Base-by-base conservation (phyloP, 768 basidiomycete species). In the Hebeloma cylindrosporum region DNA sequence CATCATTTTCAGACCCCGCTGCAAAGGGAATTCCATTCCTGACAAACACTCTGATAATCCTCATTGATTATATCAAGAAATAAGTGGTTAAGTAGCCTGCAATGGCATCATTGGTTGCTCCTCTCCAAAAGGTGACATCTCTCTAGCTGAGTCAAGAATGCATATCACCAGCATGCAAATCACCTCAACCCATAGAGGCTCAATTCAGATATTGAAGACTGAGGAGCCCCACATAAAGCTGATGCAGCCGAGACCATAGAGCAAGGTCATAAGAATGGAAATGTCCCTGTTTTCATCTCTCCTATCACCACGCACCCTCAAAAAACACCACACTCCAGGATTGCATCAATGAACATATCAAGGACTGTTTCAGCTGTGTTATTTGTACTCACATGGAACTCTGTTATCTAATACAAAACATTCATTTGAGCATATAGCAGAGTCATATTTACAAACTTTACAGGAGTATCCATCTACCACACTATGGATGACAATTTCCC, bases 1-100 rank as follows among this genome's bases (percentile, higher is more conserved):
- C n/a, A n/a, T n/a, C n/a, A n/a, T n/a, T n/a, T n/a, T n/a, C n/a
- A n/a, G n/a, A n/a, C n/a, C n/a, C n/a, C n/a, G n/a, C n/a, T n/a
- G n/a, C n/a, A n/a, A n/a, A n/a, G n/a, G n/a, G n/a, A n/a, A 43
- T 76, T 77, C 73, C 73, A 76, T 3, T 66, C 52, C 2, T 47
- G 1, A 10, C 53, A 51, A 45, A 75, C 74, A 6, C 40, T 23
- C 0, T 44, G 1, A 36, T 71, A 74, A 38, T 74, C 71, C 0
- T 40, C 11, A 27, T 74, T 69, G 17, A 77, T 64, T 0, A 26
- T 26, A 2, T 56, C 43, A 0, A 77, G 60, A 45, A 76, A 77
- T 0, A 77, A 55, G 25, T 23, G 18, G 18, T 75, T 71, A 0
- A 78, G 52, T 0, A 78, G 58, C 76, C 76, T 77, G 0, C 72